Conservation (phyloP, 106 monocot genomes). For the Platanthera zijinensis region DNA sequence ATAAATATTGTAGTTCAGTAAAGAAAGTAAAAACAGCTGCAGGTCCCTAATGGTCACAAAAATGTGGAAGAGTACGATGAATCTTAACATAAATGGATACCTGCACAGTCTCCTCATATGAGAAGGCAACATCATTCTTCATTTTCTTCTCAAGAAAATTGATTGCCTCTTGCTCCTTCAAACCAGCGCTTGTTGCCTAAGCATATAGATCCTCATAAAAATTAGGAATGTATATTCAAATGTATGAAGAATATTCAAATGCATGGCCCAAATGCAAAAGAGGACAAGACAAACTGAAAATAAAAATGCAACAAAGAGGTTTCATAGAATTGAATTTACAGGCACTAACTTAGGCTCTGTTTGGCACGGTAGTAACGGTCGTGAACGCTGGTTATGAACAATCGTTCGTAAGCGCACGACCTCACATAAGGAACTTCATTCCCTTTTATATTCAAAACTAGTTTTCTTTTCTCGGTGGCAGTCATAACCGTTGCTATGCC, state of each 20-base stretch:
- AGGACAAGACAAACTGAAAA: background rate
- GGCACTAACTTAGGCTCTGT: no score
- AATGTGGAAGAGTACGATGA: background rate
- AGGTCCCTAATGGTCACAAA: no score
- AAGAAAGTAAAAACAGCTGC: no score
- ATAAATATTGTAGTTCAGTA: no score
- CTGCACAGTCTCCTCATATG: slow-evolving; percentile 97
- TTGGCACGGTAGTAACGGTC: no score
- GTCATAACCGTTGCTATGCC: no score
- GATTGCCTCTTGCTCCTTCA: slow-evolving; percentile 97
- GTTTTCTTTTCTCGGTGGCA: no score
- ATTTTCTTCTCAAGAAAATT: slow-evolving; percentile 99
- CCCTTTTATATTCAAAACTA: no score
- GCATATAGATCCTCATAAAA: background rate
- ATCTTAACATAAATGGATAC: slow-evolving; percentile 20
- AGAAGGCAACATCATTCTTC: slow-evolving; percentile 89
- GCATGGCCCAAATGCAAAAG: background rate
- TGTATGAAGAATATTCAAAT: background rate
- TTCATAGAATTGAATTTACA: no score
- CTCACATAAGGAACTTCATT: no score
- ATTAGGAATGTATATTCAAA: background rate
- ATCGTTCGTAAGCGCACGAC: no score
- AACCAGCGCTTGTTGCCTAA: slow-evolving; percentile 92
- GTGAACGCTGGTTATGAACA: no score
- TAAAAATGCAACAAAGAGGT: background rate